phyloP scores from a whole-genome alignment of 495 filamentous ascomycete species.

The Neurospora hispaniola region DNA sequence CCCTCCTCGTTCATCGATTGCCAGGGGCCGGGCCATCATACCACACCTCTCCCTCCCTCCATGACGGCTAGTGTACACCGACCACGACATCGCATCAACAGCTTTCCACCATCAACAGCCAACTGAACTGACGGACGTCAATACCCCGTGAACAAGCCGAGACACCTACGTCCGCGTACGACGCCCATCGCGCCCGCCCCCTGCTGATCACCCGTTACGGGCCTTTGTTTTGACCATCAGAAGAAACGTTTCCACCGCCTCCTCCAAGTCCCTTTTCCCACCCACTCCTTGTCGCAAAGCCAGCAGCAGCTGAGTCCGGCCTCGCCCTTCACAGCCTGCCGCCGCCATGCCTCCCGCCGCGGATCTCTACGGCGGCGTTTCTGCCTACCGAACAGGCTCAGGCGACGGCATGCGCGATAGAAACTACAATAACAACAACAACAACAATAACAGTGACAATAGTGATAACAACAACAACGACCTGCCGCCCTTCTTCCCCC shows the following conservation, averaged over 20 bases:
- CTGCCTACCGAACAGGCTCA: not conserved
- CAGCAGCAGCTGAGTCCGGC: not conserved
- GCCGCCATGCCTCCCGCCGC: conserved; percentile 10
- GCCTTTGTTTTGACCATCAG: not conserved
- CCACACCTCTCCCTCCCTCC: not conserved
- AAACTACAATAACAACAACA: not conserved
- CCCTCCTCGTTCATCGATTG: not conserved
- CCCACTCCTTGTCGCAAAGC: not conserved
- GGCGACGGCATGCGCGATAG: not conserved
- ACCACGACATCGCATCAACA: not conserved
- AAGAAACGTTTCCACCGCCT: not conserved
- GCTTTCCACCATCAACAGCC: not conserved
- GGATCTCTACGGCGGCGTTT: conserved; percentile 5
- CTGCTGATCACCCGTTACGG: not conserved
- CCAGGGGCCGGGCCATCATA: not conserved
- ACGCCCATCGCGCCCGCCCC: not conserved
- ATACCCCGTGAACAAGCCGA: not conserved
- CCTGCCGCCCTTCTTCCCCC: not conserved
- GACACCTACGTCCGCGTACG: not conserved
- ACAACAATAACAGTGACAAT: not conserved
- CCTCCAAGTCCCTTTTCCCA: not conserved
- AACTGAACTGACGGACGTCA: not conserved
- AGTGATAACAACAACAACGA: not conserved
- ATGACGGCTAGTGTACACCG: not conserved
- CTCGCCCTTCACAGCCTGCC: not conserved